Evolutionary conservation across 225 moss, liverwort and hornwort species (phyloP), one percentile per base, ranked within the genome.

Genomic region (Rhytidiadelphus loreus): DNA sequence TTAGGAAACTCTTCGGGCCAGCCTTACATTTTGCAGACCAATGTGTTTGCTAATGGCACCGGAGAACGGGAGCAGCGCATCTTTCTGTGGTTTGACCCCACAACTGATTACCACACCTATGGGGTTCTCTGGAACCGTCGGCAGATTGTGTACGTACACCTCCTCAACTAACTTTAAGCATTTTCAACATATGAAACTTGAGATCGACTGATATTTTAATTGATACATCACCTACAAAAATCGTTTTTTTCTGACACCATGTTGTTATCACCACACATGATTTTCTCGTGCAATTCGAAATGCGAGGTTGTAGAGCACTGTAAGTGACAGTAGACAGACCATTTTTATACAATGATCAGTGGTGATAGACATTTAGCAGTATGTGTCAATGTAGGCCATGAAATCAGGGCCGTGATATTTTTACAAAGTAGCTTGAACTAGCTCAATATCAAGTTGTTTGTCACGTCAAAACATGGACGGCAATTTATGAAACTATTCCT

Each of bases 51-150:
- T 26, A 93, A 93, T 59, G 95, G 95, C 23, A 92, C 92, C 21
- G 96, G 95, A 57, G 84, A 92, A 65, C 91, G 95, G 3, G 96
- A 95, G 91, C 95, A 95, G 83, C 94, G 96, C 77, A 93, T 95
- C 91, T 87, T 81, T 75, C 70, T 96, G 81, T 96, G 96, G 96
- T 96, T 96, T 30, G 95, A 95, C 87, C 96, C 96, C 19, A 96
- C 95, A 16, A 90, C 90, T 10, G 92, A 90, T 32, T 94, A 88
- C 85, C 95, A 96, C 87, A 90, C 93, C 39, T 95, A 96, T 6
- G 92, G 94, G 29, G 90, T 96, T 46, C 88, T 94, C 50, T 96
- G 95, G 96, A 96, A 93, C 86, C 96, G 60, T 65, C 92, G 80
- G 19, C 92, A 91, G 83, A 96, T 96, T 66, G 87, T 91, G 95